These are phyloP conservation scores for Helicocarpus griseus DNA, from an alignment of 2,329 filamentous ascomycete genomes.

Conservation along the genomic window DNA sequence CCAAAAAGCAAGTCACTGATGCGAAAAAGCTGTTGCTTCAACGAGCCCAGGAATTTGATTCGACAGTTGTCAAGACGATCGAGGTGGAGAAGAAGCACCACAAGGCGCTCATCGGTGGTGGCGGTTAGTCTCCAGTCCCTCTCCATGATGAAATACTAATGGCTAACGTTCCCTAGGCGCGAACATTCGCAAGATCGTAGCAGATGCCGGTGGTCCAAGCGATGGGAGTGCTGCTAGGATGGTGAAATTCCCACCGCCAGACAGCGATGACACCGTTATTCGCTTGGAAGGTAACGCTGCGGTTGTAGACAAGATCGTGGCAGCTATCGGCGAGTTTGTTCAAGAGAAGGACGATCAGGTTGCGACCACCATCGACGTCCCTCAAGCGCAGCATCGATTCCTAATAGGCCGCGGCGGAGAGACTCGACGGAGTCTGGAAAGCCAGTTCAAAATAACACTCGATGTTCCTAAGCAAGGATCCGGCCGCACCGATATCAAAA, in stretches of 20 bases:
- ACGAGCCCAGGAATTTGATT: constrained; percentile 77
- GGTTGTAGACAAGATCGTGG: constrained; percentile 80
- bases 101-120: constrained; percentile 75
- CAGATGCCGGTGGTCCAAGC: constrained; percentile 79
- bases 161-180: constrained; percentile 52
- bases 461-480: constrained; percentile 88
- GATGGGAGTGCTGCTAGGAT: constrained; percentile 78
- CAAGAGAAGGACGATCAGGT: constrained; percentile 75
- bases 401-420: constrained; percentile 91
- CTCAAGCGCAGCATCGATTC: constrained; percentile 78
- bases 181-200: constrained; percentile 76
- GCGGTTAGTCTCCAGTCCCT: constrained; percentile 52
- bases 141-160: background rate
- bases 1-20: constrained; percentile 79
- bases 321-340: constrained; percentile 71
- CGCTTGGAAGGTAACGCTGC: constrained; percentile 76
- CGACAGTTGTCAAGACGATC: constrained; percentile 74
- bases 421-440: constrained; percentile 72
- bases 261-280: constrained; percentile 71
- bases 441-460: constrained; percentile 73
- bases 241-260: constrained; percentile 88
- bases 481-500: constrained; percentile 73
- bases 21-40: constrained; percentile 86
- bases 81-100: constrained; percentile 95
- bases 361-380: constrained; percentile 68